These are phyloP conservation scores for Phaseolus lunatus DNA, from an alignment of 306 rosid species.

Conservation along the genomic window DNA sequence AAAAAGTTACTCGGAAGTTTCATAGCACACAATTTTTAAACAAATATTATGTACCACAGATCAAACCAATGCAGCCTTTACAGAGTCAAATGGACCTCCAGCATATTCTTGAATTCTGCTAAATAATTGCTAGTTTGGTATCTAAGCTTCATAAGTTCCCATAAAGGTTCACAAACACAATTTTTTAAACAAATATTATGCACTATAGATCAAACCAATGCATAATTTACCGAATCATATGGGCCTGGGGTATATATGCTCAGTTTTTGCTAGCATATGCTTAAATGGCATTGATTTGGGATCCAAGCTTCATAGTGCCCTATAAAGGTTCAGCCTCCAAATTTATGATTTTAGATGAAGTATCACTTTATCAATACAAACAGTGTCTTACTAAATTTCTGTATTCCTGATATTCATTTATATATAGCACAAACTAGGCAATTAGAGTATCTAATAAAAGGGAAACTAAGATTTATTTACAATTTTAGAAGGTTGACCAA, in stretches of 20 bases:
- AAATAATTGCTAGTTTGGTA: constrained; percentile 1
- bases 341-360: constrained; percentile 4
- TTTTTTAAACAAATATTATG: constrained; percentile 17
- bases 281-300: constrained; percentile 2
- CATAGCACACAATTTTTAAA: not conserved
- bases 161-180: constrained; percentile 13
- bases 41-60: constrained; percentile 27
- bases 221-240: constrained; percentile 23
- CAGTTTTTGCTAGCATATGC: not conserved
- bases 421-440: constrained; percentile 5
- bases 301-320: constrained; percentile 30
- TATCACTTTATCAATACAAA: constrained; percentile 16
- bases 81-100: constrained; percentile 22
- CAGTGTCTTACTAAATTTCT: constrained; percentile 17
- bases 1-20: constrained; percentile 9
- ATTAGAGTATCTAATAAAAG: constrained; percentile 30
- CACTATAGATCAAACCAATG: constrained; percentile 14
- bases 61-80: constrained; percentile 16
- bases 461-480: constrained; percentile 37
- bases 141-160: constrained; percentile 20
- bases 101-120: constrained; percentile 20
- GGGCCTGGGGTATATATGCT: constrained; percentile 21
- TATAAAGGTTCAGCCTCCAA: constrained; percentile 29
- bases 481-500: constrained; percentile 48
- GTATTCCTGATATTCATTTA: not conserved